phyloP scores from a whole-genome alignment of 106 monocot genomes.

The Phalaenopsis aphrodite region DNA sequence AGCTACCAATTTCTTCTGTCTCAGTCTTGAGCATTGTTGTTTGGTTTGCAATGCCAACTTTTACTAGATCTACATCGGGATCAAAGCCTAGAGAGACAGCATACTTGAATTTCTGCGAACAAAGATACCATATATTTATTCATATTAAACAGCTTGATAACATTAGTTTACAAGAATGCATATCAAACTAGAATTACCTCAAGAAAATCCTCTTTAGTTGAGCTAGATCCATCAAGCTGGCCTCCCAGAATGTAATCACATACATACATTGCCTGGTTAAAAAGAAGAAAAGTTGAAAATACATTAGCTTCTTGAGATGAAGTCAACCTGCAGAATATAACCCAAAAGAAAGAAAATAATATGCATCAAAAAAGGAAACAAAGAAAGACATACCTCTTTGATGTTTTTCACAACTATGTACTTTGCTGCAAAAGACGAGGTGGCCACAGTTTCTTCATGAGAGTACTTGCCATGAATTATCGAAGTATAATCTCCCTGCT shows the following conservation, averaged over 20 bases:
- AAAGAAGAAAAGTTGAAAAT: slow-evolving; percentile 4
- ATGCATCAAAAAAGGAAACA: not conserved
- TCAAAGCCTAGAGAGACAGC: slow-evolving; percentile 88
- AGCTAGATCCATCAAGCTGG: slow-evolving; percentile 84
- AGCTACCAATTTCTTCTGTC: slow-evolving; percentile 91
- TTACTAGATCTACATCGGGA: slow-evolving; percentile 75
- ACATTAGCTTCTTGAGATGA: not conserved
- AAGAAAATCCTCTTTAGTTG: slow-evolving; percentile 79
- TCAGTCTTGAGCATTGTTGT: slow-evolving; percentile 99
- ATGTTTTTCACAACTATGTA: slow-evolving; percentile 91
- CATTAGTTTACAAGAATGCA: not conserved
- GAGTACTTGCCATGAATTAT: slow-evolving; percentile 95
- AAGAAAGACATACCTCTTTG: slow-evolving; percentile 44
- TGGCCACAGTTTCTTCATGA: slow-evolving; percentile 96
- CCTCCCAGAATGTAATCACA: slow-evolving; percentile 99
- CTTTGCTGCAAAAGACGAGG: slow-evolving; percentile 87
- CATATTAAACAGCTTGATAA: not conserved
- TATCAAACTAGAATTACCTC: slow-evolving; percentile 27
- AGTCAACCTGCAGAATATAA: not conserved
- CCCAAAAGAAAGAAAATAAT: not conserved
- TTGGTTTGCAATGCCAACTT: slow-evolving; percentile 96
- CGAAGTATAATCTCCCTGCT: slow-evolving; percentile 88
- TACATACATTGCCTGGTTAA: slow-evolving; percentile 71
- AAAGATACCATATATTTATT: not conserved
- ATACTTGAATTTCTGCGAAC: slow-evolving; percentile 71